Evolutionary conservation across 441 rosid genomes (phyloP), one percentile per base, ranked within the genome.

Genomic region (Gossypium schwendimanii): DNA sequence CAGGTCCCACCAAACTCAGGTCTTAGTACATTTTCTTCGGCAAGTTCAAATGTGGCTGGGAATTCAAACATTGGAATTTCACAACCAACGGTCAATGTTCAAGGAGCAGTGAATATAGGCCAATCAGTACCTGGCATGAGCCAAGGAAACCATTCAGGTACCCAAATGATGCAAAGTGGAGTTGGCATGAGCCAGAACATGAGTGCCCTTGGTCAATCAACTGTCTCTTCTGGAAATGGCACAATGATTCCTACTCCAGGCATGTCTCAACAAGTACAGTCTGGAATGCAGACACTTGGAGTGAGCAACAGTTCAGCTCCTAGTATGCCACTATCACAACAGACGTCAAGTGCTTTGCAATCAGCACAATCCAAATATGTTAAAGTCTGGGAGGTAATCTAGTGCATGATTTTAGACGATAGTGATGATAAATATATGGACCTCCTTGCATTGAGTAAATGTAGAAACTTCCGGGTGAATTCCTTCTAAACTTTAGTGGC

Each of bases 181-280:
- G 84, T 85, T 70, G 83, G 91, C 73, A 85, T 88, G 86, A 91
- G 82, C 76, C 94, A 83, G 73, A 92, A 87, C 75, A 81, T 88
- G 85, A 87, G 41, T 78, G 88, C 88, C 67, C 88, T 87, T 61
- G 92, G 91, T 77, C 87, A 85, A 70, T 82, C 93, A 53, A 81
- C 78, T 69, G 82, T 85, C 75, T 80, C 98, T 57, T 82, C 92
- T 58, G 97, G 94, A 77, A 74, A 83, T 45, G 86, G 89, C 63
- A 85, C 91, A 28, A 91, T 93, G 94, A 91, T 93, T 78, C 95
- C 97, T 71, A 91, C 97, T 54, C 95, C 96, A 36, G 99, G 99
- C 85, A 89, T 93, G 87, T 68, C 89, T 76, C 95, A 88, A 80
- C 97, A 88, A 84, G 87, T 82, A 49, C 97, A 84, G 75, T 74